Base-by-base conservation (phyloP, 2,329 filamentous ascomycete species). In the Atkinsonella hypoxylon region DNA sequence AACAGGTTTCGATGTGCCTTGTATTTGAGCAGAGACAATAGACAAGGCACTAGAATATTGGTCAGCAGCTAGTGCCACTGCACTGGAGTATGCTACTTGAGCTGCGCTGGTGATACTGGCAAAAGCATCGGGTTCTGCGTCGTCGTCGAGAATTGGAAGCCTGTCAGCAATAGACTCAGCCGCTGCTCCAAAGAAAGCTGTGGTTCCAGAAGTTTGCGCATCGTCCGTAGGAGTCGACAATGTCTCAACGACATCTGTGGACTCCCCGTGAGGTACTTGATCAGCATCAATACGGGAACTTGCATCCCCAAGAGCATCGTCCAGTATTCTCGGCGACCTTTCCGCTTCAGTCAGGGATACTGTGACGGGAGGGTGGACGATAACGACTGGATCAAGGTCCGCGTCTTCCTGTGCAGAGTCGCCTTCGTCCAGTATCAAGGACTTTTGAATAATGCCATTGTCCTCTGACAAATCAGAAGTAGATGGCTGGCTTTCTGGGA, bases 31-130 rank as follows among this genome's bases (percentile, higher is more conserved):
- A 1, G 83, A 87, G 2, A 86, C 72, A 26, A 79, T 73, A 1
- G 83, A 83, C 58, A 82, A 79, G 10, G 85, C 86, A 20, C 79
- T 79, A 0, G 76, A 76, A 57, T 87, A 87, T 49, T 84, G 81
- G 40, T 79, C 73, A n/a, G 80, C 79, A 4, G 86, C 87, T 40
- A 76, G 71, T 42, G 77, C 78, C 10, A 86, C 66, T 18, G 85
- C 86, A 22, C 76, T 76, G 9, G 76, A 77, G 64, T 88, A 89
- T 8, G 76, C 78, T 7, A 75, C 74, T 53, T 75, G 71, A 4
- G 76, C 74, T 15, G 73, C 70, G 22, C 67, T 64, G 2, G 68
- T 69, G 48, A 70, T 67, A 51, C 62, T 69, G 2, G 66, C 64
- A 17, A 63, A 51, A 3, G 54, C 44, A 36, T 71, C 65, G 1